Evolutionary conservation across 805 yeast genomes (phyloP), one percentile per base, ranked within the genome.

Genomic region (Wickerhamiella sergipiensis): DNA sequence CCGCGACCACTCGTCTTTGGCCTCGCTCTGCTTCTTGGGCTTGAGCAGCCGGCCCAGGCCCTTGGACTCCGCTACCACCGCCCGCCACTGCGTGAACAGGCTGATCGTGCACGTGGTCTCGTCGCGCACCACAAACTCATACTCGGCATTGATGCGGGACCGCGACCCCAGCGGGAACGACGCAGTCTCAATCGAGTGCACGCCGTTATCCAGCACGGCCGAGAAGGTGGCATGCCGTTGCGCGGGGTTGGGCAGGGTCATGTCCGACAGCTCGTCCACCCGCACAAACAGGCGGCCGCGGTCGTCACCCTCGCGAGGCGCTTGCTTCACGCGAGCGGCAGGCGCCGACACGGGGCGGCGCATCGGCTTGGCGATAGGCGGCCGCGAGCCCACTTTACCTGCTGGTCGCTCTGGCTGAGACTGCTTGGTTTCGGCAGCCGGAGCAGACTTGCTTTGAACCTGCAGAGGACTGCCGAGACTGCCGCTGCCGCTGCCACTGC

Each of bases 171-270:
- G 50, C 0, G 59, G 55, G 45, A 65, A 57, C 64, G 74, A 71
- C 8, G 80, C 76, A 3, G 95, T 86, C 38, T 80, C 76, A 46
- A 85, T 75, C 52, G 85, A 76, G 61, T 88, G 94, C 39, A 79
- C 78, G 6, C 95, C 95, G 62, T 88, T 88, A 63, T 88, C 96
- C 50, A 82, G 67, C 18, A 65, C 62, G 17, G 79, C 57, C 23
- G 73, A 69, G 59, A 78, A 75, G 17, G 68, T 64, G 2, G 76
- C 77, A 31, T 71, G 63, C 6, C 50, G 19, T 43, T 70, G 74
- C 12, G 55, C 54, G 45, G 74, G 58, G 13, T 73, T 73, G 1
- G 80, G 77, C 50, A 79, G 61, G 3, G 60, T 58, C 26, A 79
- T 61, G 39, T 69, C 71, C 54, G 72, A 71, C 50, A 79, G 59